Conservation (phyloP, 306 rosid species). For the Vicia sativa region DNA sequence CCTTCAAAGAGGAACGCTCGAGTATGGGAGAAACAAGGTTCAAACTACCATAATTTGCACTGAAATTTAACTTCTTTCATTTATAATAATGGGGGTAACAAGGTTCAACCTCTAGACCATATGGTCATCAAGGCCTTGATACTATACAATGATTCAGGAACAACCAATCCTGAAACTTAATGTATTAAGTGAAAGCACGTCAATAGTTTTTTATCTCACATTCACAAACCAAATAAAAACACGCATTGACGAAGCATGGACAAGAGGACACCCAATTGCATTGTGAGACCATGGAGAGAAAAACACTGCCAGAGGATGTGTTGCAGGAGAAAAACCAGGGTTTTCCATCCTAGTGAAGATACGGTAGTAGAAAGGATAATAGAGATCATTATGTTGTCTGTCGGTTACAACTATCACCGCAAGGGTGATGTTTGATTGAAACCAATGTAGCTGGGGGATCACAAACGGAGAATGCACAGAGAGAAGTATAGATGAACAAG, state of each 20-base stretch:
- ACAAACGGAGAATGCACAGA: no score
- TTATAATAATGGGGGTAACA: slow-evolving; percentile 4
- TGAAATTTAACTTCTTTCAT: background rate
- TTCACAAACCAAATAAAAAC: background rate
- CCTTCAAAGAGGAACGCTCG: background rate
- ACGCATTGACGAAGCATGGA: background rate
- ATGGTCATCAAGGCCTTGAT: slow-evolving; percentile 8
- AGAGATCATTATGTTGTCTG: background rate
- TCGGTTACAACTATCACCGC: background rate
- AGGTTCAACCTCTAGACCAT: slow-evolving; percentile 1
- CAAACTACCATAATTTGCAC: background rate
- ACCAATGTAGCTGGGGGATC: no score
- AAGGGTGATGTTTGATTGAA: background rate
- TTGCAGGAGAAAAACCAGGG: background rate
- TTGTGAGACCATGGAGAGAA: background rate
- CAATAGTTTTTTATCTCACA: background rate
- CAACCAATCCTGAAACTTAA: background rate
- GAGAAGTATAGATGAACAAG: no score
- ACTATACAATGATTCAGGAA: background rate
- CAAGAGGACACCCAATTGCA: background rate
- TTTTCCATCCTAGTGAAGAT: background rate
- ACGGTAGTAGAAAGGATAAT: background rate
- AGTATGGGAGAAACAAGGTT: background rate
- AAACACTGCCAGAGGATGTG: background rate
- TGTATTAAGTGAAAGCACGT: background rate